Evolutionary conservation across 371 early-diverging fungal genomes (phyloP).

Genomic region (Parasitella parasitica): DNA sequence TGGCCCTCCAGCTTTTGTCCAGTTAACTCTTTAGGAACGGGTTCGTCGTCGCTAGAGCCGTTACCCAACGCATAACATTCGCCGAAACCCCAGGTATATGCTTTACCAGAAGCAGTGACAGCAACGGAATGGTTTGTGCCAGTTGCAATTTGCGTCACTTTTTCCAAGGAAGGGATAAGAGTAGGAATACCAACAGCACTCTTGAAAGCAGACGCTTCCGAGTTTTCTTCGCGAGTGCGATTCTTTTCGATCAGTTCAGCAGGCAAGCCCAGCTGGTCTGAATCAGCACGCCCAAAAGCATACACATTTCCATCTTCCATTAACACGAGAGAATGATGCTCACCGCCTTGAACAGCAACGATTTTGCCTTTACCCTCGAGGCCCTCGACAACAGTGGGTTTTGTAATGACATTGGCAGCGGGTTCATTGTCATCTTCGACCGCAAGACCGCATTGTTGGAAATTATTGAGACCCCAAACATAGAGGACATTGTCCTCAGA

Average conservation of each 20-base stretch:
- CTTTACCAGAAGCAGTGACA: slow-evolving; percentile 62
- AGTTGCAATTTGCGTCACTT: slow-evolving; percentile 65
- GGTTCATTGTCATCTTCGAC: slow-evolving; percentile 40
- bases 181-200: slow-evolving; percentile 64
- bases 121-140: slow-evolving; percentile 92
- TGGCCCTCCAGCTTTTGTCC: slow-evolving; percentile 61
- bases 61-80: slow-evolving; percentile 76
- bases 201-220: slow-evolving; percentile 47
- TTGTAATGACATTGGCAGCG: slow-evolving; percentile 36
- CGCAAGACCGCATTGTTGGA: slow-evolving; percentile 84
- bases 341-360: slow-evolving; percentile 77
- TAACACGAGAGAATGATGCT: slow-evolving; percentile 86
- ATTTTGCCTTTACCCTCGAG: slow-evolving; percentile 44
- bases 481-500: slow-evolving; percentile 67
- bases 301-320: slow-evolving; percentile 73
- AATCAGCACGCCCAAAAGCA: slow-evolving; percentile 89
- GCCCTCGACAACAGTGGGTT: slow-evolving; percentile 54
- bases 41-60: slow-evolving; percentile 70
- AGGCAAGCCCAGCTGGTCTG: slow-evolving; percentile 90
- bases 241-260: slow-evolving; percentile 23
- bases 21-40: slow-evolving; percentile 45
- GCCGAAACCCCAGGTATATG: slow-evolving; percentile 94
- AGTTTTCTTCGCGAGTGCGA: slow-evolving; percentile 21
- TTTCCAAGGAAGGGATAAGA: slow-evolving; percentile 41
- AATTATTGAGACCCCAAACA: slow-evolving; percentile 96